Percentiles rank a stretch among this genome's conserved stretches.
phyloP scores from a whole-genome alignment of 371 early-diverging fungal species.

The Phascolomyces articulosus region DNA sequence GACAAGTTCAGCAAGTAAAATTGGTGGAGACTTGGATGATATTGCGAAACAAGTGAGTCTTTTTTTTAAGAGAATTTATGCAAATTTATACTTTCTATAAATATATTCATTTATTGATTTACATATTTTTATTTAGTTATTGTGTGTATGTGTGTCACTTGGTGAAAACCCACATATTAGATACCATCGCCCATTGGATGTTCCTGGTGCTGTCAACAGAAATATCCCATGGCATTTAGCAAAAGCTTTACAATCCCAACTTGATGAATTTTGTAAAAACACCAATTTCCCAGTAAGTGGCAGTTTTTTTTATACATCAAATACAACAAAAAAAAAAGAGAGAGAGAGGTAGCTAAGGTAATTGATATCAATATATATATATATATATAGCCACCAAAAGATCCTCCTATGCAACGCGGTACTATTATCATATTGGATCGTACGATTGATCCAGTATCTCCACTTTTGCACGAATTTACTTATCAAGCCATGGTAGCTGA shows the following conservation, averaged over 20 bases:
- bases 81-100: not conserved
- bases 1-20: conserved; percentile 38
- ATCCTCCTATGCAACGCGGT: conserved; percentile 68
- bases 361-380: too few relatives aligned
- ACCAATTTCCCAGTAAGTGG: conserved; percentile 67
- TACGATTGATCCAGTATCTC: conserved; percentile 82
- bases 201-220: conserved; percentile 67
- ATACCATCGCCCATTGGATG: conserved; percentile 77
- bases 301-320: too few relatives aligned
- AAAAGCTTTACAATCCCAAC: conserved; percentile 49
- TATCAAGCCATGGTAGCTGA: conserved; percentile 96
- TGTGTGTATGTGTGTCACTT: conserved; percentile 76
- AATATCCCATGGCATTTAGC: conserved; percentile 59
- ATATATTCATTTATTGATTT: not conserved
- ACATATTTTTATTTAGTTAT: conserved; percentile 38
- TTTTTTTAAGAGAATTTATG: not conserved
- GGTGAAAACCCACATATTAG: conserved; percentile 89
- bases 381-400: conserved; percentile 57
- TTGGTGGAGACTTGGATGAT: conserved; percentile 63
- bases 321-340: conserved; percentile 3
- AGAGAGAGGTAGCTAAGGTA: too few relatives aligned
- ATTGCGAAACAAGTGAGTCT: conserved; percentile 65
- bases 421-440: conserved; percentile 89
- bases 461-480: conserved; percentile 92
- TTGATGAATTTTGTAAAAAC: conserved; percentile 65